phyloP scores from a whole-genome alignment of 2,329 filamentous ascomycete species.

The Didymella exigua region DNA sequence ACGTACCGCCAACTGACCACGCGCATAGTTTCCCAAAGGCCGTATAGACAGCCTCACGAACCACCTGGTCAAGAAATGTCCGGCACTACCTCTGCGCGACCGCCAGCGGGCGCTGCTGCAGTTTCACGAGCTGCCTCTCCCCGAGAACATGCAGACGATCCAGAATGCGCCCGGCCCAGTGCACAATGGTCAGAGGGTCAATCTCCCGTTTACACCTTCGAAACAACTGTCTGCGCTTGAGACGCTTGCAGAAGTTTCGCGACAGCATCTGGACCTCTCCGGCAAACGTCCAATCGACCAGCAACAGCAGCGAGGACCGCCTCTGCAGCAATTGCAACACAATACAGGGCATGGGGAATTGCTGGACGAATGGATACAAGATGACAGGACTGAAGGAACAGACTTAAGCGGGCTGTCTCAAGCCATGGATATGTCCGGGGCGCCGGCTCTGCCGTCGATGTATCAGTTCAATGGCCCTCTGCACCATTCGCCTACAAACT shows the following conservation, averaged over 20 bases:
- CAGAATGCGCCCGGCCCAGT: conserved; percentile 24
- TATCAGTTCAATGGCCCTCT: conserved; percentile 47
- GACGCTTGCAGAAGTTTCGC: conserved; percentile 85
- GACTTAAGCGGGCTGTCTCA: conserved; percentile 36
- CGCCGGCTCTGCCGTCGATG: conserved; percentile 46
- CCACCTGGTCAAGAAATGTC: conserved; percentile 87
- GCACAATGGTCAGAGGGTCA: conserved; percentile 41
- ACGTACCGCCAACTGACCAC: conserved; percentile 28
- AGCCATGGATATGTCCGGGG: conserved; percentile 39
- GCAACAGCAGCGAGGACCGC: conserved; percentile 18
- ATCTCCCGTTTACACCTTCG: conserved; percentile 52
- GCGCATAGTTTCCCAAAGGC: conserved; percentile 75
- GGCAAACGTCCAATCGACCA: conserved; percentile 50
- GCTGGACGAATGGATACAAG: conserved; percentile 48
- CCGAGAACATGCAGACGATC: conserved; percentile 45
- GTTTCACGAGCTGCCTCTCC: conserved; percentile 68
- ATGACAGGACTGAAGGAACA: conserved; percentile 42
- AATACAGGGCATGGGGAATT: conserved; percentile 35
- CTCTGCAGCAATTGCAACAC: conserved; percentile 15
- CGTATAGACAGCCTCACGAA: conserved; percentile 80
- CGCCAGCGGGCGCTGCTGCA: conserved; percentile 76
- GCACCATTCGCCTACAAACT: conserved; percentile 44
- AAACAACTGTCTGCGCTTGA: conserved; percentile 79
- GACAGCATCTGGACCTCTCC: conserved; percentile 68
- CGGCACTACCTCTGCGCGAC: conserved; percentile 74